Evolutionary conservation across 441 rosid species (phyloP).

Genomic region (Sinapis alba): DNA sequence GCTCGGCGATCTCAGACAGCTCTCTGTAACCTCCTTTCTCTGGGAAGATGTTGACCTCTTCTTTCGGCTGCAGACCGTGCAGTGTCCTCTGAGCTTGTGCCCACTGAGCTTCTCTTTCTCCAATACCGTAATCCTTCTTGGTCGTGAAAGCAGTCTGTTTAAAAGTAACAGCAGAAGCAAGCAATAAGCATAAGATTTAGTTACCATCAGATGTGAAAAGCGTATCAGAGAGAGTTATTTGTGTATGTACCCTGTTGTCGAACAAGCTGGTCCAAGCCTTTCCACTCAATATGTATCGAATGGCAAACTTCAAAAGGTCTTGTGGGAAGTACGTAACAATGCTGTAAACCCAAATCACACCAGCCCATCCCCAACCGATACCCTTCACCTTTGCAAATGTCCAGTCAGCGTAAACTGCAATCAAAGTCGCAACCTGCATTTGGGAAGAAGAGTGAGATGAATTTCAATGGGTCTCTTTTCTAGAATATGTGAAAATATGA

Average conservation of each 20-base stretch:
- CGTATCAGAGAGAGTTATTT: neutral
- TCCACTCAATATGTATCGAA: conserved; percentile 83
- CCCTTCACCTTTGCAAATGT: conserved; percentile 82
- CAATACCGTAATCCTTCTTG: conserved; percentile 91
- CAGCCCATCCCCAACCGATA: conserved; percentile 98
- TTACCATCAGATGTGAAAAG: neutral
- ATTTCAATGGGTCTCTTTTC: neutral
- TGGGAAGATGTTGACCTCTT: conserved; percentile 55
- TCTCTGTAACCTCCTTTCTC: conserved; percentile 89
- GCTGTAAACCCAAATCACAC: conserved; percentile 87
- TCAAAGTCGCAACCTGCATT: conserved; percentile 76
- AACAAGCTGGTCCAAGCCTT: conserved; percentile 88
- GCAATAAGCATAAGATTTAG: neutral
- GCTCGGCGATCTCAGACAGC: conserved; percentile 91
- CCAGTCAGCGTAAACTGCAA: conserved; percentile 94
- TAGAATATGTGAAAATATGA: neutral
- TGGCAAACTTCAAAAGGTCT: conserved; percentile 80
- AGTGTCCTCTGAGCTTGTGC: conserved; percentile 51
- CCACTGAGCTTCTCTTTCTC: conserved; percentile 88
- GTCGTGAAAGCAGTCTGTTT: conserved; percentile 88
- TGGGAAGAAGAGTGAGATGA: conserved; percentile 4
- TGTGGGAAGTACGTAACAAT: conserved; percentile 77
- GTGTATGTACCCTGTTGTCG: conserved; percentile 74
- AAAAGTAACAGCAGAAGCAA: conserved; percentile 12
- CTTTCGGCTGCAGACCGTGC: conserved; percentile 90